Conservation (phyloP, 2,329 filamentous ascomycete species). For the Sporothrix inflata region DNA sequence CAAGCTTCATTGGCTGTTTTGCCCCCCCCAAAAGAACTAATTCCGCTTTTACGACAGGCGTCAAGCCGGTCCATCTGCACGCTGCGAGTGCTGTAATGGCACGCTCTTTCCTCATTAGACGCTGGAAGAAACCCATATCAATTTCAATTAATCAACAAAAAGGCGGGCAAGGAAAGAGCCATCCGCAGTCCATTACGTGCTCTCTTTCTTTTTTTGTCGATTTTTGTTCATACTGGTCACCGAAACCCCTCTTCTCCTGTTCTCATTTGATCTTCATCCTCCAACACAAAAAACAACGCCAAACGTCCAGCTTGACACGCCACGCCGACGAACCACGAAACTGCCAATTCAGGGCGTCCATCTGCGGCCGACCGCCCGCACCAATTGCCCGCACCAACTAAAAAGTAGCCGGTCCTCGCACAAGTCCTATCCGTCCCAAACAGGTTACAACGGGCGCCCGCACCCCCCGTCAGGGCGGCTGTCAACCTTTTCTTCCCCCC, state of each 20-base stretch:
- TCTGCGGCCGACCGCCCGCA: not conserved
- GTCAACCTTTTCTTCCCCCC: not conserved
- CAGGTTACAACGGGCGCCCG: constrained; percentile 14
- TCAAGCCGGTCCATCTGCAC: not conserved
- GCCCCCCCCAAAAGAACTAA: not conserved
- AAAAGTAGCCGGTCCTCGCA: constrained; percentile 19
- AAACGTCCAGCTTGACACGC: not conserved
- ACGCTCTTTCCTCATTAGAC: not conserved
- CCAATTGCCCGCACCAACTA: constrained; percentile 14
- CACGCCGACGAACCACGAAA: not conserved
- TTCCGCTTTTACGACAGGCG: not conserved
- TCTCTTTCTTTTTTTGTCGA: not conserved
- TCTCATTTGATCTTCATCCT: not conserved
- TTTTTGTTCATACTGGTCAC: not conserved
- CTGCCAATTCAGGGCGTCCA: constrained; percentile 2
- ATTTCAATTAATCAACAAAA: not conserved
- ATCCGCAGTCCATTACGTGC: not conserved
- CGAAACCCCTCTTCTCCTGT: not conserved
- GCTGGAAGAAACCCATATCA: not conserved
- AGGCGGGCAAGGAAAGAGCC: not conserved
- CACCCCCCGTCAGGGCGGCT: constrained; percentile 13
- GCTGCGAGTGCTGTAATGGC: not conserved
- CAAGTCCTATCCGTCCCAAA: constrained; percentile 19
- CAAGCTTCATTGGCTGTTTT: not conserved
- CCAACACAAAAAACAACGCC: not conserved